phyloP scores from a whole-genome alignment of 202 grass and related monocot species.

The Musa balbisiana region DNA sequence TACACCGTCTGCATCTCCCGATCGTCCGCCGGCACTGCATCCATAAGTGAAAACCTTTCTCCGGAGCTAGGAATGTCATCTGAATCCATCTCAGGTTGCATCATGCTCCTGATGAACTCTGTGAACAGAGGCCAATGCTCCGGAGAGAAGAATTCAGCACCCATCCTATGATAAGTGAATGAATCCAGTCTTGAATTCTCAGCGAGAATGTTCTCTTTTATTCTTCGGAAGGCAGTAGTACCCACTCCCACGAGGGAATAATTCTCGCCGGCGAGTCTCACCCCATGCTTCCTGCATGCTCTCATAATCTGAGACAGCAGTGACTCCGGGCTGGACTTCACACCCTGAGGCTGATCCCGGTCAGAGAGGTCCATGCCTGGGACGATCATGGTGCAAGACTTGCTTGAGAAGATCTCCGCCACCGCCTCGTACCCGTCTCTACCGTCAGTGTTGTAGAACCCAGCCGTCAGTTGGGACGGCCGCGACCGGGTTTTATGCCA shows the following conservation, averaged over 20 bases:
- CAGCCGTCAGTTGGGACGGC: conserved; percentile 53
- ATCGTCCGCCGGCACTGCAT: not conserved
- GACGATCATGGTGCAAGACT: conserved; percentile 45
- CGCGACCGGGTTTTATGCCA: conserved; percentile 54
- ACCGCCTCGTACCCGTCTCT: conserved; percentile 55
- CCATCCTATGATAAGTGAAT: conserved; percentile 72
- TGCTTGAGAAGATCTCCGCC: conserved; percentile 44
- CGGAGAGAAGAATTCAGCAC: conserved; percentile 76
- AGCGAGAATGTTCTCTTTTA: conserved; percentile 40
- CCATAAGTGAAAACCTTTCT: not conserved
- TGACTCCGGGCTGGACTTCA: conserved; percentile 41
- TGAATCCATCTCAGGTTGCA: conserved; percentile 38
- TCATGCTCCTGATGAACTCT: conserved; percentile 56
- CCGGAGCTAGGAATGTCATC: conserved; percentile 42
- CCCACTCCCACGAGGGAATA: conserved; percentile 37
- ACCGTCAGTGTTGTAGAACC: conserved; percentile 45
- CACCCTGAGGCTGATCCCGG: conserved; percentile 38
- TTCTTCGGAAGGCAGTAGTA: conserved; percentile 38
- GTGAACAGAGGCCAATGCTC: conserved; percentile 72
- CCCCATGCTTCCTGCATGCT: conserved; percentile 41
- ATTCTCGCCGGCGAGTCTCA: conserved; percentile 61
- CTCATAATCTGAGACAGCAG: conserved; percentile 55
- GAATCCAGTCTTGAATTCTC: conserved; percentile 22
- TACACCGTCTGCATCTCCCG: conserved; percentile 28
- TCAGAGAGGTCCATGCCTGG: conserved; percentile 59